Conservation (phyloP, 2,329 filamentous ascomycete species). For the Drechmeria coniospora region DNA sequence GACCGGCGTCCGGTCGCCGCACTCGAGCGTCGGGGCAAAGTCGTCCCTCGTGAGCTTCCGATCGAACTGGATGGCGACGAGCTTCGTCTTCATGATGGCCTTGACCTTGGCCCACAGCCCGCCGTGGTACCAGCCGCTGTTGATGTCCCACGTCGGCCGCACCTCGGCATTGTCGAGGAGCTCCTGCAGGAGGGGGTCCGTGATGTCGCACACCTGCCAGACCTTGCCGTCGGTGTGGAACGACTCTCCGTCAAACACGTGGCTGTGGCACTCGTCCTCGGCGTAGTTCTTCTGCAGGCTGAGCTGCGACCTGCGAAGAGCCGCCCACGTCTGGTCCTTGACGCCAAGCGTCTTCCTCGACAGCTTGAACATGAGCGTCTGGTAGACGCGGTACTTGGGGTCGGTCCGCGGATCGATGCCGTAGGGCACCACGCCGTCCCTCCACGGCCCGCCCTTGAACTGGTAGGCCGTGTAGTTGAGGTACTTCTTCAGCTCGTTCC, state of each 20-base stretch:
- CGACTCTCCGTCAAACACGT: constrained; percentile 69
- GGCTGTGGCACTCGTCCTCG: constrained; percentile 33
- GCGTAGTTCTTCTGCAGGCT: constrained; percentile 22
- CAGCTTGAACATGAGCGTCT: constrained; percentile 78
- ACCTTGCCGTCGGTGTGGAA: constrained; percentile 71
- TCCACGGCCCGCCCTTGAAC: constrained; percentile 84
- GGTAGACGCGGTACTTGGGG: constrained; percentile 65
- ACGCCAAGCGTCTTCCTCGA: constrained; percentile 31
- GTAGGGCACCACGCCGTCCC: constrained; percentile 72
- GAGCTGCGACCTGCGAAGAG: constrained; percentile 24
- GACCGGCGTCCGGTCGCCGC: constrained; percentile 18
- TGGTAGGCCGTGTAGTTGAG: constrained; percentile 80
- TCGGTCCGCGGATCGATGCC: constrained; percentile 74
- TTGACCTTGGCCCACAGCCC: constrained; percentile 74
- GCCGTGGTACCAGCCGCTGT: constrained; percentile 73
- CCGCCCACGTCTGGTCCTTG: constrained; percentile 34
- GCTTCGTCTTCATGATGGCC: constrained; percentile 76
- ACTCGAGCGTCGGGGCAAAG: constrained; percentile 18
- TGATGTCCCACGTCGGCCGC: constrained; percentile 41
- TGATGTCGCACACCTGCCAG: constrained; percentile 90
- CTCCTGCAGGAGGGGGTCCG: constrained; percentile 54
- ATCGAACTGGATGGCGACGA: constrained; percentile 48
- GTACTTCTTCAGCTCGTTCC: constrained; percentile 52
- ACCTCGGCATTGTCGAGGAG: constrained; percentile 51
- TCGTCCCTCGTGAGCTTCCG: constrained; percentile 28